A percentile compares a stretch with the other conserved stretches of the same genome.
These are phyloP conservation scores for Pezicula carpinea DNA, from an alignment of 2,329 filamentous ascomycete species.

Conservation along the genomic window DNA sequence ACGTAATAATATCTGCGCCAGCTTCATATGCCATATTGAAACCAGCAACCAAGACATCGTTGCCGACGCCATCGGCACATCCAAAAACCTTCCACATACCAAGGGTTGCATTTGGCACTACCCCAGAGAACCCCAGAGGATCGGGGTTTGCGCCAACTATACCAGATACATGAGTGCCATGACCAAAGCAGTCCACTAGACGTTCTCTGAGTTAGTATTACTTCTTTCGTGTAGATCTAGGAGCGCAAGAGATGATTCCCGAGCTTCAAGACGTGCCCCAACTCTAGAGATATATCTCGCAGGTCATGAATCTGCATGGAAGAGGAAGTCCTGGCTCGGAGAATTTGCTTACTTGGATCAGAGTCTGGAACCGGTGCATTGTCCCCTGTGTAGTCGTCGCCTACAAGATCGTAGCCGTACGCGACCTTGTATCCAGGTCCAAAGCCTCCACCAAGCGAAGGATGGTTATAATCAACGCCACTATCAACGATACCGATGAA, in stretches of 20 bases:
- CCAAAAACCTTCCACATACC: conserved; percentile 6
- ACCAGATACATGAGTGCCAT: conserved; percentile 30
- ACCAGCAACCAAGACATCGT: conserved; percentile 5
- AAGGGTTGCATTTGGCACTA: conserved; percentile 3
- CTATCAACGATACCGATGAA: conserved; percentile 23
- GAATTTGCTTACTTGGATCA: too few relatives aligned
- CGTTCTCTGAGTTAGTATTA: too few relatives aligned
- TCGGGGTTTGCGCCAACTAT: conserved; percentile 24
- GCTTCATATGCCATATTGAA: conserved; percentile 6
- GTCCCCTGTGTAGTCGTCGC: conserved; percentile 24
- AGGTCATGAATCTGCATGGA: too few relatives aligned
- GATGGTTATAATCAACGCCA: conserved; percentile 4
- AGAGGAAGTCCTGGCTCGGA: too few relatives aligned
- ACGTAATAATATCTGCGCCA: conserved; percentile 7
- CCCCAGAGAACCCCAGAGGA: neutral
- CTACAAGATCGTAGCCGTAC: conserved; percentile 28
- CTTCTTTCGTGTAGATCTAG: too few relatives aligned
- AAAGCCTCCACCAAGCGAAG: conserved; percentile 8
- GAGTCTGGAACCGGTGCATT: conserved; percentile 26
- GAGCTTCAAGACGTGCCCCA: too few relatives aligned
- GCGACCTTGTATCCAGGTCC: conserved; percentile 3
- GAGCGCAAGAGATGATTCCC: too few relatives aligned
- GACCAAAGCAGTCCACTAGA: conserved; percentile 23
- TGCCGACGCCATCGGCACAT: neutral
- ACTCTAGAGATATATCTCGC: too few relatives aligned